Evolutionary conservation across 106 monocot genomes (phyloP).

Genomic region (Dendrobium officinale): DNA sequence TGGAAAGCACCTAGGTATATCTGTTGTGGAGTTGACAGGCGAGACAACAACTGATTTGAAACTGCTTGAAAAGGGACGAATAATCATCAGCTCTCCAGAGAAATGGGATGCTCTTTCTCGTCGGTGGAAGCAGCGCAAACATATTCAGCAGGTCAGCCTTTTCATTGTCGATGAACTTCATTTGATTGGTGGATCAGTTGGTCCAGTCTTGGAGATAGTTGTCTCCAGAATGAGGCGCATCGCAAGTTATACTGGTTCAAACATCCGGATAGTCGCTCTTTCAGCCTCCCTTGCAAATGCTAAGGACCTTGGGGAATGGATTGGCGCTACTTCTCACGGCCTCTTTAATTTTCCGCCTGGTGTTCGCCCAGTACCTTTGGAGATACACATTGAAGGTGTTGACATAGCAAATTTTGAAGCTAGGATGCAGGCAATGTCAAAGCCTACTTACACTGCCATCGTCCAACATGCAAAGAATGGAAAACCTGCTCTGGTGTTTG

Average conservation of each 20-base stretch:
- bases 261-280: constrained; percentile 86
- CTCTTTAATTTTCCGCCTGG: constrained; percentile 96
- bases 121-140: constrained; percentile 93
- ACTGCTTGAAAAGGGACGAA: constrained; percentile 69
- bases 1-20: constrained; percentile 27
- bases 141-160: constrained; percentile 85
- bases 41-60: constrained; percentile 77
- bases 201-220: constrained; percentile 79
- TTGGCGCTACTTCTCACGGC: constrained; percentile 90
- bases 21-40: constrained; percentile 11
- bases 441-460: constrained; percentile 89
- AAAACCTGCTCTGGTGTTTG: constrained; percentile 92
- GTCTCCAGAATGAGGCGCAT: constrained; percentile 98
- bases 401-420: constrained; percentile 98
- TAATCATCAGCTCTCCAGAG: constrained; percentile 92
- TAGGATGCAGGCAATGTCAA: constrained; percentile 98
- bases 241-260: constrained; percentile 55
- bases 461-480: constrained; percentile 89
- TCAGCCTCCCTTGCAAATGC: constrained; percentile 98
- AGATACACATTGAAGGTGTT: constrained; percentile 95
- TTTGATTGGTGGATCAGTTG: constrained; percentile 77
- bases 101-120: constrained; percentile 99
- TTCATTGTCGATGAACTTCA: constrained; percentile 98
- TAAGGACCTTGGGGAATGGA: constrained; percentile 97
- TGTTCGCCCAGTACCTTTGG: constrained; percentile 94